A percentile compares a stretch with the other conserved stretches of the same genome.
phyloP scores from a whole-genome alignment of 2,329 filamentous ascomycete genomes.

The Madurella mycetomatis region DNA sequence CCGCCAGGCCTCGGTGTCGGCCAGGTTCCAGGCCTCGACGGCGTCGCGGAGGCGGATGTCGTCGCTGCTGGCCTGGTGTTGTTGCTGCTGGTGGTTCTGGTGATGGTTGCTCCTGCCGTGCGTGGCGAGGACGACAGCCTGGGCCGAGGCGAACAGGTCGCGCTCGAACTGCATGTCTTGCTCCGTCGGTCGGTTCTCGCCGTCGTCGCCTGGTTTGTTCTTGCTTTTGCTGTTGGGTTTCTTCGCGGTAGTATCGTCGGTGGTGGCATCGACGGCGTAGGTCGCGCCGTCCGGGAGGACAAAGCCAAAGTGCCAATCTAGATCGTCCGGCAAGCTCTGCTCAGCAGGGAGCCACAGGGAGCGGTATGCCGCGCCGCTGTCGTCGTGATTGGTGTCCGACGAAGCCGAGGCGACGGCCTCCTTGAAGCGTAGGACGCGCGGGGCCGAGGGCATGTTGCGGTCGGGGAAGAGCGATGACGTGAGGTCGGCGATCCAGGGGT shows the following conservation, averaged over 20 bases:
- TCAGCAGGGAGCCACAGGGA: conserved; percentile 81
- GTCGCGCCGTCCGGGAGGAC: conserved; percentile 55
- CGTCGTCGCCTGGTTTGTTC: background rate
- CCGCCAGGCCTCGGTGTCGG: conserved; percentile 73
- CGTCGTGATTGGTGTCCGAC: background rate
- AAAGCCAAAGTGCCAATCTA: conserved; percentile 91
- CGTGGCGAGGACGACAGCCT: conserved; percentile 48
- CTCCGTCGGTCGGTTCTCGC: conserved; percentile 24
- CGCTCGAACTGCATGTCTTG: conserved; percentile 53
- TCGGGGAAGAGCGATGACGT: conserved; percentile 66
- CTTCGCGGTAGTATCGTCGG: too few species aligned
- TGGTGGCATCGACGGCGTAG: conserved; percentile 34
- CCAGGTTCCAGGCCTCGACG: conserved; percentile 64
- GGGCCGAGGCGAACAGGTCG: conserved; percentile 33
- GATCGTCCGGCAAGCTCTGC: conserved; percentile 57
- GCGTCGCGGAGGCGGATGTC: conserved; percentile 48
- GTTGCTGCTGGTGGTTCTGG: conserved; percentile 32
- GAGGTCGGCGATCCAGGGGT: conserved; percentile 70
- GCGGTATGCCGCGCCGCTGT: conserved; percentile 49
- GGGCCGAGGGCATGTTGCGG: conserved; percentile 53
- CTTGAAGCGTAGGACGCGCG: conserved; percentile 72
- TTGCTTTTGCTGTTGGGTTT: background rate
- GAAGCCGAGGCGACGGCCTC: conserved; percentile 65
- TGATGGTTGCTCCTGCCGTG: conserved; percentile 37
- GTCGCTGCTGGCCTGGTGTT: background rate